Evolutionary conservation across 2,329 filamentous ascomycete species (phyloP), one percentile per base, ranked within the genome.

Genomic region (Diplocarpon mali): DNA sequence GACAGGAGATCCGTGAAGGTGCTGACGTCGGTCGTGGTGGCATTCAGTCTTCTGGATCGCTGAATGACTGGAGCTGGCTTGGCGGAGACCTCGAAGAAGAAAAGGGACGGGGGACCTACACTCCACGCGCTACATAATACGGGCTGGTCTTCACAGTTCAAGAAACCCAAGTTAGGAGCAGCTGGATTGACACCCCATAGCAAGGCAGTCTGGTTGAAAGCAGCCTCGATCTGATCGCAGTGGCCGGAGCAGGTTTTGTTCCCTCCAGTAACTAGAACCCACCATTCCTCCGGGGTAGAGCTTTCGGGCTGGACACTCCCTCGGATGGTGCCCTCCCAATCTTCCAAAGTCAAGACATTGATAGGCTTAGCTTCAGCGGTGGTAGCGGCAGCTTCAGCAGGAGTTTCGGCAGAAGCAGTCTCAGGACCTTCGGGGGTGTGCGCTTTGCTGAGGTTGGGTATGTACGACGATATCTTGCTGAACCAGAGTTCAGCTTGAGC

Each of bases 91-190:
- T 78, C 73, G 56, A 88, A 73, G 59, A 83, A 69, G 71, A 81
- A 83, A 51, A 89, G 62, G 51, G 68, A 69, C 41, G 80, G 80
- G 34, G 81, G 70, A 50, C 71, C 73, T 49, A 77, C 71, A 34
- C 77, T 77, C 83, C 83, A 87, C 49, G 70, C 66, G 65, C 85
- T 83, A 73, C 85, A 89, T 28, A 90, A 76, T 42, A 87, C 72
- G 43, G 76, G 76, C 64, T 89, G 73, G 56, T 76, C 65, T 49
- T 90, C 85, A 66, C 85, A 90, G 69, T 88, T 78, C 57, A 89
- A 62, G 51, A 77, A 65, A 44, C 70, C 85, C 55, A 85, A 73
- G 60, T 85, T 75, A 38, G 84, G 84, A 40, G 78, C 67, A 44
- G 72, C 70, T 40, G 78, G 71, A 46, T 75, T 66, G 7, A 69